Conservation (phyloP, 2,329 filamentous ascomycete genomes). For the Cercospora nicotianae region DNA sequence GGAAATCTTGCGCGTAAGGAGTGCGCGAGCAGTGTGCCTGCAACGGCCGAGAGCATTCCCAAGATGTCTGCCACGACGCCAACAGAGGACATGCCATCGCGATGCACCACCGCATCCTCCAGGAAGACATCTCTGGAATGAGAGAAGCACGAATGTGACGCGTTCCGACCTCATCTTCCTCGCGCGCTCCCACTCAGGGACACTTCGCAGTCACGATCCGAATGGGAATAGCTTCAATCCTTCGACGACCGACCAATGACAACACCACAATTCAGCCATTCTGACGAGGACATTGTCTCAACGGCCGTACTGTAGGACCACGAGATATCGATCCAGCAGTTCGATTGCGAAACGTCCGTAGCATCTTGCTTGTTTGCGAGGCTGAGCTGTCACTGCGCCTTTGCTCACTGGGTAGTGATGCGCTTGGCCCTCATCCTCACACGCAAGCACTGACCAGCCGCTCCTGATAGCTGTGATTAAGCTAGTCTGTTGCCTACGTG, state of each 20-base stretch:
- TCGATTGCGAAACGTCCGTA: neutral
- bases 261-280: neutral
- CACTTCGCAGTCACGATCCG: constrained; percentile 5
- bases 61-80: neutral
- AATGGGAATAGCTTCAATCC: constrained; percentile 3
- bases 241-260: neutral
- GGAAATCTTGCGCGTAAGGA: neutral
- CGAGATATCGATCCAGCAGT: neutral
- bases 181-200: neutral
- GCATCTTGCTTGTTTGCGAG: neutral
- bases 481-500: neutral
- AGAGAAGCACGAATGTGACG: neutral
- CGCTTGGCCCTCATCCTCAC: neutral
- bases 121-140: neutral
- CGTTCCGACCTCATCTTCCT: neutral
- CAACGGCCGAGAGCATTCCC: neutral
- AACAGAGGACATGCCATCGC: neutral
- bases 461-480: neutral
- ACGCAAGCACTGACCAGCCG: neutral
- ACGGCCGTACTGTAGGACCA: constrained; percentile 2
- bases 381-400: neutral
- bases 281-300: neutral
- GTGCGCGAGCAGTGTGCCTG: neutral
- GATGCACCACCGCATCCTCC: neutral
- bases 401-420: neutral